These are phyloP conservation scores for Wickerhamomyces bovis DNA, from an alignment of 805 yeast genomes.

Conservation along the genomic window DNA sequence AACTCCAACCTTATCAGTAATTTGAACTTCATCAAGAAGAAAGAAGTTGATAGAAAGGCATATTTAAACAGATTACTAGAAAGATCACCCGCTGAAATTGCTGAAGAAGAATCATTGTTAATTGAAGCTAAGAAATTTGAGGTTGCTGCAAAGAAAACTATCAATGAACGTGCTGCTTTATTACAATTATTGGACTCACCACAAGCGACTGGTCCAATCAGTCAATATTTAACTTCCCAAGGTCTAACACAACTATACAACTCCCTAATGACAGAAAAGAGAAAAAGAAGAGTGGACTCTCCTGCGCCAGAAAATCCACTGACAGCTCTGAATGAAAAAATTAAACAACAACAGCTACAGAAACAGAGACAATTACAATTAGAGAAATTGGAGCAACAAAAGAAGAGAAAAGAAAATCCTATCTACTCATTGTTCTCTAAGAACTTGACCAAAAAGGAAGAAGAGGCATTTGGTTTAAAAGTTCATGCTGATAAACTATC, in stretches of 20 bases:
- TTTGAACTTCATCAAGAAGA: conserved; percentile 61
- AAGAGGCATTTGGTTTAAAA: conserved; percentile 75
- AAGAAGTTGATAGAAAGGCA: conserved; percentile 73
- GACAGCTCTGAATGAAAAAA: conserved; percentile 34
- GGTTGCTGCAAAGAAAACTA: conserved; percentile 83
- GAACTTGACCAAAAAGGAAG: conserved; percentile 66
- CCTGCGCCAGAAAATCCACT: conserved; percentile 38
- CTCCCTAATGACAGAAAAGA: conserved; percentile 64
- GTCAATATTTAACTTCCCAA: conserved; percentile 75
- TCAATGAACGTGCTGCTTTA: conserved; percentile 73
- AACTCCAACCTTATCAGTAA: conserved; percentile 55
- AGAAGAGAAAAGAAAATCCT: conserved; percentile 24
- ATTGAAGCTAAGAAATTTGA: conserved; percentile 92
- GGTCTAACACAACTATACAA: conserved; percentile 85
- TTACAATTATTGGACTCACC: conserved; percentile 83
- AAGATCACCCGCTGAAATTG: conserved; percentile 92
- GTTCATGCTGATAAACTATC: conserved; percentile 68
- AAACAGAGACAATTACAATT: conserved; percentile 21
- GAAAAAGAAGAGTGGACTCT: conserved; percentile 41
- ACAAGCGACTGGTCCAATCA: conserved; percentile 64
- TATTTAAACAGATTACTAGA: conserved; percentile 71
- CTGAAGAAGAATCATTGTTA: conserved; percentile 93
- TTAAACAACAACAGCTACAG: conserved; percentile 24
- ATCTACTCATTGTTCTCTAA: conserved; percentile 30
- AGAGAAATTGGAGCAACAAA: conserved; percentile 19